Evolutionary conservation across 2,329 filamentous ascomycete species (phyloP), one percentile per base, ranked within the genome.

Genomic region (Albifimbria verrucaria): DNA sequence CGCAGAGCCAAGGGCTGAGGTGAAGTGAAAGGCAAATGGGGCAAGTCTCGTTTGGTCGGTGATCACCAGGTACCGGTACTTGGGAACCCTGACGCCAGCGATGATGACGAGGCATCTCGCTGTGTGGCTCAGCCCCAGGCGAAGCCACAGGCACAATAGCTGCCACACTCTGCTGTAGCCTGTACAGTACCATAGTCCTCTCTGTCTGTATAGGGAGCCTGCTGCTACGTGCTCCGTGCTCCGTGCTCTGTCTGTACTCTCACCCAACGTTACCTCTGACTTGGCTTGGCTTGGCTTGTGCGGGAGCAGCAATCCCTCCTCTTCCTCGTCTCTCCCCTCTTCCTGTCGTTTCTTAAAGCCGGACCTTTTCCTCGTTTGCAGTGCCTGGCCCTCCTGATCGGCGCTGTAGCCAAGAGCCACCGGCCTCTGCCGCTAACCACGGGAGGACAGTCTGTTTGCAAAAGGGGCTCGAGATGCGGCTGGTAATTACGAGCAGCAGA

Each of bases 81-180:
- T 39, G 56, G 50, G 32, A 39, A 39, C 32, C 32, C 32, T 39
- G 32, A 39, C 32, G 32, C 32, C 32, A 39, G 32, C 32, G 32
- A 39, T 62, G 70, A 72, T 73, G 70, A 72, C 70, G 70, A 73
- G 70, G 70, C 70, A 70, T 64, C 12, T 6, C 11, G 11, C 32
- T 39, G 12, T 39, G 32, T 53, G 54, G 54, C 54, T 51, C 54
- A 54, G 54, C 52, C 54, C 48, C 48, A 51, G 48, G 49, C 52
- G 55, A 56, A 52, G 43, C 49, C 18, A 48, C 51, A 45, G 44
- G 20, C 44, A 12, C 11, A 18, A 18, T 28, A 46, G 49, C 32
- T 39, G 32, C 32, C 32, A 39, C 32, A 39, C 32, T 39, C 18
- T 12, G 32, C 32, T 32, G 26, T 15, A 7, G 26, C 7, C 26